These are phyloP conservation scores for Diplocarpon mali DNA, from an alignment of 2,329 filamentous ascomycete species.

Conservation along the genomic window DNA sequence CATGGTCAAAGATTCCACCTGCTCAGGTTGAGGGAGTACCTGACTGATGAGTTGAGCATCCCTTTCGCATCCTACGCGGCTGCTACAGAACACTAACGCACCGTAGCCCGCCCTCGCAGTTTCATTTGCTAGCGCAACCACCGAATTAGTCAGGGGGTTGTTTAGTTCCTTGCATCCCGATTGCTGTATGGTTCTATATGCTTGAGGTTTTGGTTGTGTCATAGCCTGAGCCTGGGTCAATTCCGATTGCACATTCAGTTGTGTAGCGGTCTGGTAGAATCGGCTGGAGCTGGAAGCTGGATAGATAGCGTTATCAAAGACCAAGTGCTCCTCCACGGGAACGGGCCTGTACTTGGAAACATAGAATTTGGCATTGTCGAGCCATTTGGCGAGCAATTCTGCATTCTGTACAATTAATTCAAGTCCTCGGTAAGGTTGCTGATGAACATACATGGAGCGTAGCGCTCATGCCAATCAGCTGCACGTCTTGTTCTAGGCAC, in stretches of 20 bases:
- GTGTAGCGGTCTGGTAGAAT: conserved; percentile 46
- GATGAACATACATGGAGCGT: conserved; percentile 49
- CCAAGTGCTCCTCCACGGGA: conserved; percentile 65
- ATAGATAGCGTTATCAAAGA: conserved; percentile 60
- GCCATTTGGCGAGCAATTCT: conserved; percentile 56
- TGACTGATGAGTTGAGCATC: conserved; percentile 58
- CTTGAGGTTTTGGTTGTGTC: conserved; percentile 29
- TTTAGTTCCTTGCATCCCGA: conserved; percentile 51
- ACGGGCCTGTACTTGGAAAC: conserved; percentile 63
- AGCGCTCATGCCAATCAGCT: conserved; percentile 57
- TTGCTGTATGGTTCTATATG: conserved; percentile 38
- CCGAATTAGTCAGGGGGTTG: conserved; percentile 56
- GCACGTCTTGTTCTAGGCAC: conserved; percentile 3
- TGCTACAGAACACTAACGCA: conserved; percentile 63
- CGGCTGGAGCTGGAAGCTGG: conserved; percentile 46
- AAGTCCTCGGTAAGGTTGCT: not conserved
- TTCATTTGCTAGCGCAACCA: conserved; percentile 58
- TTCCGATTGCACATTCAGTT: conserved; percentile 32
- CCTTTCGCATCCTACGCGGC: conserved; percentile 54
- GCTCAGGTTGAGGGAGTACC: conserved; percentile 42
- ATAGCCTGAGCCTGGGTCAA: conserved; percentile 25
- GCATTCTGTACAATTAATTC: conserved; percentile 44
- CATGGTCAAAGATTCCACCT: conserved; percentile 35
- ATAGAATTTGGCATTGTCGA: conserved; percentile 54
- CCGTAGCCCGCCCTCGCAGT: conserved; percentile 59